Conservation (phyloP, 441 rosid species). For the Gossypium schwendimanii region DNA sequence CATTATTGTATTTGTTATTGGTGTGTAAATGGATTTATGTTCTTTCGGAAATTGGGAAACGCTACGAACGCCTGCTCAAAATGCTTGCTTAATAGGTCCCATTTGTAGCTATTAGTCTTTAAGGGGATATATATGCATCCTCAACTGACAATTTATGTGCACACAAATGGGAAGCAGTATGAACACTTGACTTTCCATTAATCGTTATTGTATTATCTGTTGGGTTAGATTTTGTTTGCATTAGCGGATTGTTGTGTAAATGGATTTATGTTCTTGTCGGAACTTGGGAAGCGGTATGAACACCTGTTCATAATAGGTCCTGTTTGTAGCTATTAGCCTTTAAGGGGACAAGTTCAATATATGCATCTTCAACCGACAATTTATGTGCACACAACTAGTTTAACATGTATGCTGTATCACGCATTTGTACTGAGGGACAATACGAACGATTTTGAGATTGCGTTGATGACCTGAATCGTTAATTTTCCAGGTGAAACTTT, state of each 20-base stretch:
- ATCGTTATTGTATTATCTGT: background rate
- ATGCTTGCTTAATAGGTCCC: background rate
- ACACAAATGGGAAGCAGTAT: conserved; percentile 75
- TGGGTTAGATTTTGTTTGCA: background rate
- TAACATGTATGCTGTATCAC: background rate
- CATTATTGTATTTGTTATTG: background rate
- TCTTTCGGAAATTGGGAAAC: background rate
- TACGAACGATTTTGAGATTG: background rate
- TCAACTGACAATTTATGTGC: background rate
- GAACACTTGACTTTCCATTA: conserved; percentile 6
- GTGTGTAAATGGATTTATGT: background rate
- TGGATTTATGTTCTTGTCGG: background rate
- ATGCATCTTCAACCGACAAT: background rate
- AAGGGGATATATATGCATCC: background rate
- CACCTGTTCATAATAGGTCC: background rate
- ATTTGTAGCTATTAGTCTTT: background rate
- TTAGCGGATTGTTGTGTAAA: background rate
- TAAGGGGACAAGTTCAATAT: background rate
- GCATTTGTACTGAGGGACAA: background rate
- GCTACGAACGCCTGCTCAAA: background rate
- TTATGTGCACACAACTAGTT: background rate
- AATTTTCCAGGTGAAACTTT: conserved; percentile 37
- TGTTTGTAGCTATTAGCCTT: background rate
- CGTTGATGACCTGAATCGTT: background rate
- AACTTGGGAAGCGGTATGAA: no score